Evolutionary conservation across 805 yeast genomes (phyloP).

Genomic region (Candida patagonica): DNA sequence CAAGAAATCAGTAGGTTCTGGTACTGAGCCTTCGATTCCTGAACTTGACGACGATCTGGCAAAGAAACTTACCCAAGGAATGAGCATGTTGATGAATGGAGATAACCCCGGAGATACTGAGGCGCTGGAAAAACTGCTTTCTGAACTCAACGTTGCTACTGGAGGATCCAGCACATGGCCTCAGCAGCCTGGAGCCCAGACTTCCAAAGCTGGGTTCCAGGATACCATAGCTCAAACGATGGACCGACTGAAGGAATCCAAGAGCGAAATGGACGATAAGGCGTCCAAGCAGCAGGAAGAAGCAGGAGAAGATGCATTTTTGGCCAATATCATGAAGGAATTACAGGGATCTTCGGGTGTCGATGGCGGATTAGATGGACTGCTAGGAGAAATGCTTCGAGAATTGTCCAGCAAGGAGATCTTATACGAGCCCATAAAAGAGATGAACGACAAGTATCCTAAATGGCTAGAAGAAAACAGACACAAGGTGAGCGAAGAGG

Average conservation of each 20-base stretch:
- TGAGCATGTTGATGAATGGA: constrained; percentile 38
- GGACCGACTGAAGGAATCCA: constrained; percentile 68
- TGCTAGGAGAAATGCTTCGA: constrained; percentile 64
- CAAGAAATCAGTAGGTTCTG: no score
- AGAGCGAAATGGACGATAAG: constrained; percentile 57
- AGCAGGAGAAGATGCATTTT: constrained; percentile 36
- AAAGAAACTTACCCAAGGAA: constrained; percentile 30
- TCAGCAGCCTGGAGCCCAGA: constrained; percentile 12
- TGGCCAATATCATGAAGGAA: constrained; percentile 59
- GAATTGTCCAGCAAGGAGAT: constrained; percentile 80
- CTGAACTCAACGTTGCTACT: constrained; percentile 15
- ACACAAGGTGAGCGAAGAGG: constrained; percentile 36
- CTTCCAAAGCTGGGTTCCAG: constrained; percentile 36
- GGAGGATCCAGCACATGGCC: constrained; percentile 6
- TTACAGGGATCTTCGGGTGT: constrained; percentile 31
- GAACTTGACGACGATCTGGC: constrained; percentile 32
- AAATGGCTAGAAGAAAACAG: constrained; percentile 54
- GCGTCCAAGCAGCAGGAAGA: constrained; percentile 22
- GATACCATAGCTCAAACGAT: constrained; percentile 72
- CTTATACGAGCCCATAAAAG: constrained; percentile 80
- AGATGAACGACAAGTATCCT: constrained; percentile 63
- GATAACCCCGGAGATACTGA: constrained; percentile 35
- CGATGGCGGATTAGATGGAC: constrained; percentile 47
- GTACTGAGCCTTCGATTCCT: constrained; percentile 19
- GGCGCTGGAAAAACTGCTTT: constrained; percentile 39